phyloP scores from a whole-genome alignment of 2,329 filamentous ascomycete genomes.

The Fusarium brachygibbosum region DNA sequence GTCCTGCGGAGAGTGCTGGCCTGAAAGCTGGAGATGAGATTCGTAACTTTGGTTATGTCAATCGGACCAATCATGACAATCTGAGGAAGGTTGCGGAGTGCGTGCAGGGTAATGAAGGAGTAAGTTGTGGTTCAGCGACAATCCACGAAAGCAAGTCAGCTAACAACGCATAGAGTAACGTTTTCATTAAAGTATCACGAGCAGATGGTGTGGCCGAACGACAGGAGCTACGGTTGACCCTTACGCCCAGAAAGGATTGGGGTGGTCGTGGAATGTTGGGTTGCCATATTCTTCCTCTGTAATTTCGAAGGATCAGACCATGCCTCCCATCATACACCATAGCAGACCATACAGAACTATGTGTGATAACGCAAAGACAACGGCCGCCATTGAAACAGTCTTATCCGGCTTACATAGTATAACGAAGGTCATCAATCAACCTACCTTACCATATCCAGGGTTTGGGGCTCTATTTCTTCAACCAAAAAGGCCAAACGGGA shows the following conservation, averaged over 20 bases:
- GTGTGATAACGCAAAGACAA: too few relatives aligned
- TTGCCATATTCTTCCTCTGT: conserved; percentile 89
- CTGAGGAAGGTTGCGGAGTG: conserved; percentile 89
- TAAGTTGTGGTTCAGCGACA: conserved; percentile 63
- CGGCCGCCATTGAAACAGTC: neutral
- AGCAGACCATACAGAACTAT: neutral
- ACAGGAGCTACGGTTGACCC: conserved; percentile 75
- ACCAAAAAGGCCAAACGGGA: neutral
- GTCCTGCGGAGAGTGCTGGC: conserved; percentile 87
- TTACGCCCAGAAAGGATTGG: conserved; percentile 86
- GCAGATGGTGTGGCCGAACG: conserved; percentile 57
- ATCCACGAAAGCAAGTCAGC: conserved; percentile 17
- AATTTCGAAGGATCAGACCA: conserved; percentile 31
- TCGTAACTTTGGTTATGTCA: conserved; percentile 86
- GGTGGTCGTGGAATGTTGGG: conserved; percentile 90
- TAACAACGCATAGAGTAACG: conserved; percentile 67
- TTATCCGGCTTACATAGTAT: neutral
- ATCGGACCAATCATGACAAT: conserved; percentile 86
- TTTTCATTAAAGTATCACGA: conserved; percentile 76
- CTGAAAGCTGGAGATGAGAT: conserved; percentile 85
- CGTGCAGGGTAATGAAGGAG: conserved; percentile 90
- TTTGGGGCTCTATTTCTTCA: neutral
- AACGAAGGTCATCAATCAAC: neutral
- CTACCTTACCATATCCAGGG: too few relatives aligned
- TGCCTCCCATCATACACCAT: neutral